Conservation (phyloP, 2,329 filamentous ascomycete species). For the Hypoxylon rubiginosum region DNA sequence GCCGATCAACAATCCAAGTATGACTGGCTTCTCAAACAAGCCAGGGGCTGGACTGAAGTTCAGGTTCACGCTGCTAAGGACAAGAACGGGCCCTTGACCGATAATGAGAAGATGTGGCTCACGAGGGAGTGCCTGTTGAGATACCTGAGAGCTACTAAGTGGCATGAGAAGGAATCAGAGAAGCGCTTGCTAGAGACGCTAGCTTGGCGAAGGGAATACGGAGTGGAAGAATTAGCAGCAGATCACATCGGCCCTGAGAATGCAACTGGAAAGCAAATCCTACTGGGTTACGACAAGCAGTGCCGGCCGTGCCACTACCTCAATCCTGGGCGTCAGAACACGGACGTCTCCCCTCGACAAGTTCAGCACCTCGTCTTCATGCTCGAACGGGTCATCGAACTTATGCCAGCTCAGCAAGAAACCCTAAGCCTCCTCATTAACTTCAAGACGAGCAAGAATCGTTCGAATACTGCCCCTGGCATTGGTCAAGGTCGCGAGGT, state of each 20-base stretch:
- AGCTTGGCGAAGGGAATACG: conserved; percentile 91
- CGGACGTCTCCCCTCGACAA: conserved; percentile 85
- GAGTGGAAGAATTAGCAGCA: conserved; percentile 80
- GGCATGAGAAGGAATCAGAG: conserved; percentile 80
- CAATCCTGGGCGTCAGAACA: conserved; percentile 92
- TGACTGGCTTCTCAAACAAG: conserved; percentile 77
- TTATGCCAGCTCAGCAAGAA: conserved; percentile 90
- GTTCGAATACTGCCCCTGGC: conserved; percentile 79
- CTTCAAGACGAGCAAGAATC: conserved; percentile 83
- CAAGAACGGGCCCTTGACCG: conserved; percentile 75
- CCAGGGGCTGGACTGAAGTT: conserved; percentile 78
- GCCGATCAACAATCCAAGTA: conserved; percentile 87
- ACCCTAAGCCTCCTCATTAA: conserved; percentile 90
- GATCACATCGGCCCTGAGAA: conserved; percentile 95
- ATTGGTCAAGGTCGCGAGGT: conserved; percentile 84
- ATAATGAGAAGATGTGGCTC: conserved; percentile 88
- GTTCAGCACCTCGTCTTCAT: conserved; percentile 96
- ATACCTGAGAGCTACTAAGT: conserved; percentile 94
- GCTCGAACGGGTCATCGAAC: conserved; percentile 88
- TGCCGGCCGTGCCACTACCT: conserved; percentile 92
- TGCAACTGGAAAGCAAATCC: conserved; percentile 94
- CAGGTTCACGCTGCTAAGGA: conserved; percentile 71
- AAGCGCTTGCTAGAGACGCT: conserved; percentile 86
- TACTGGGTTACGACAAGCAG: conserved; percentile 88
- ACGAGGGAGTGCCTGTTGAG: conserved; percentile 92